phyloP scores from a whole-genome alignment of 1,284 basidiomycete species.

The Sanguinoderma infundibulare region DNA sequence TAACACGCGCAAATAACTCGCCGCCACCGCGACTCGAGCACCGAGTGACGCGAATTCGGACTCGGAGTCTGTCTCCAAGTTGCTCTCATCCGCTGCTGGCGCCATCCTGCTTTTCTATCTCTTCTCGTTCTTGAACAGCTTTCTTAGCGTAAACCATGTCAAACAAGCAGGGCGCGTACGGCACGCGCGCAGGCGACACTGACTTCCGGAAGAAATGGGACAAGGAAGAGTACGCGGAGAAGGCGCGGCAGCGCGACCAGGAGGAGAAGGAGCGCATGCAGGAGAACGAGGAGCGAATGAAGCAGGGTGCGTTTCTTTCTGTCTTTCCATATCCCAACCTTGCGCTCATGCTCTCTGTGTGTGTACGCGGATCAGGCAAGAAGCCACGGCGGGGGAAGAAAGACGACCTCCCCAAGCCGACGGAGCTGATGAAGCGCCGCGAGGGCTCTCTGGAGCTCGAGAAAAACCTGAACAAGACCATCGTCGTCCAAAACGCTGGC shows the following conservation, averaged over 20 bases:
- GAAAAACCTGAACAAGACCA: conserved; percentile 91
- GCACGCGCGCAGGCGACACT: conserved; percentile 67
- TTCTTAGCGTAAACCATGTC: conserved; percentile 47
- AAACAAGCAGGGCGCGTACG: conserved; percentile 64
- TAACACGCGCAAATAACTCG: conserved; percentile 12
- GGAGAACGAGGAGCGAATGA: conserved; percentile 83
- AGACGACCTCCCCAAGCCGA: conserved; percentile 84
- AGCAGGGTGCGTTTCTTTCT: conserved; percentile 62
- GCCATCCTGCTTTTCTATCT: too few species aligned
- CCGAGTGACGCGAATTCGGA: background rate
- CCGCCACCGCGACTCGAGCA: background rate
- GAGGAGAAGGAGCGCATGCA: conserved; percentile 83
- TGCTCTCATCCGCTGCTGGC: background rate
- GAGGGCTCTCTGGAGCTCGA: conserved; percentile 84
- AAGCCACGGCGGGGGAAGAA: conserved; percentile 68
- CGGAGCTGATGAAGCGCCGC: conserved; percentile 86
- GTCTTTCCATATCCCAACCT: background rate
- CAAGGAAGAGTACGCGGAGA: conserved; percentile 82
- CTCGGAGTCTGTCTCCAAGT: background rate
- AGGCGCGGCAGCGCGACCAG: conserved; percentile 73
- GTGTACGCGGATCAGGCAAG: conserved; percentile 63
- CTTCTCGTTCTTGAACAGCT: background rate
- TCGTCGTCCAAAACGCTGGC: conserved; percentile 85
- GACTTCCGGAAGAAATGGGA: conserved; percentile 88
- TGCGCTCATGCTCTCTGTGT: background rate